Base-by-base conservation (phyloP, 129 eudicot genomes). In the Solidago caesia region DNA sequence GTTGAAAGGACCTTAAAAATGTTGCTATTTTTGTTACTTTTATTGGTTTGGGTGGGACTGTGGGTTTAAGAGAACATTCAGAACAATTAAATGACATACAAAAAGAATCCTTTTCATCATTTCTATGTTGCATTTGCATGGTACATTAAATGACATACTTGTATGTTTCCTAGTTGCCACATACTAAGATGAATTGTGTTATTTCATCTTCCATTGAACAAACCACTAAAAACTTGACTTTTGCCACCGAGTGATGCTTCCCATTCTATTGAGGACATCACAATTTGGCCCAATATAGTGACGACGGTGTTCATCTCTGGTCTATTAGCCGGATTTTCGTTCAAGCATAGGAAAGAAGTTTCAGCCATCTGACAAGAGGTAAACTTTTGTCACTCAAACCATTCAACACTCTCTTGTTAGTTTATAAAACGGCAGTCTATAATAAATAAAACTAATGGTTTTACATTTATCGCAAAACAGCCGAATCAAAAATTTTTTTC, bases 251-350 rank as follows among this genome's bases (percentile, higher is more conserved):
- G 58, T 72, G 82, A 77, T 39, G 82, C 85, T 72, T 82, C 85
- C 85, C 82, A 77, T 79, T 82, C 85, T 66, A 77, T 72, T 7
- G 85, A 77, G 44, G 79, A 64, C 82, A 72, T 77, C 21, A 77
- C 25, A 44, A 82, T 77, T 44, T 77, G 82, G 58, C 61, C 72
- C 78, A 82, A 72, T 8, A 60, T 59, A 11, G 67, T 72, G 10
- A 82, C 85, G 52, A 82, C 71, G 5, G 77, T 45, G 43, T 62
- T 43, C 82, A 82, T 82, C 66, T 82, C 85, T 58, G 82, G 85
- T 58, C 85, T 77, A 12, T 67, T 73, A 5, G 61, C 29, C 7
- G 82, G 79, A 72, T 77, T 67, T 72, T 77, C 82, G 16, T 76
- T 77, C 79, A 82, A 26, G 73, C 85, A 82, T n/a, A 44, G 21